phyloP scores from a whole-genome alignment of 2,329 filamentous ascomycete genomes.

The Coniochaeta sp. region DNA sequence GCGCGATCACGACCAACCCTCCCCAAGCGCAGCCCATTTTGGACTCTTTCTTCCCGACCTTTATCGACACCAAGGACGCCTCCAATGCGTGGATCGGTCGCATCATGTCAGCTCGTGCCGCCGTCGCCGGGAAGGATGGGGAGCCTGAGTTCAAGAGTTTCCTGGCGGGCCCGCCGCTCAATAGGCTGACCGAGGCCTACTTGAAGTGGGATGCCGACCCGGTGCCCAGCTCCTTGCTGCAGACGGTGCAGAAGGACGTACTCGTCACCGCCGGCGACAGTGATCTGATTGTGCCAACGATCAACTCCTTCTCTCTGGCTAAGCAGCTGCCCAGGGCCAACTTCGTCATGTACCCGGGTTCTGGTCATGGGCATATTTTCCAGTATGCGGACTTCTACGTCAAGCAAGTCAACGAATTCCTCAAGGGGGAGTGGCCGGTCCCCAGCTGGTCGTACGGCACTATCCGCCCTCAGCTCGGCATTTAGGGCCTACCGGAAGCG shows the following conservation, averaged over 20 bases:
- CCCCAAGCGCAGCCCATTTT: neutral
- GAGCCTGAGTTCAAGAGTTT: conserved; percentile 2
- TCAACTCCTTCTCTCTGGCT: conserved; percentile 4
- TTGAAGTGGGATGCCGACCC: conserved; percentile 5
- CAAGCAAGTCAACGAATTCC: conserved; percentile 2
- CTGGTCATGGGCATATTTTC: conserved; percentile 7
- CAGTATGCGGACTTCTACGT: conserved; percentile 6
- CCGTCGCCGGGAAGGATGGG: neutral
- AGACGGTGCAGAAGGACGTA: conserved; percentile 2
- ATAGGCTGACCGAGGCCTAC: neutral
- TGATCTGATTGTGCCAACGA: conserved; percentile 5
- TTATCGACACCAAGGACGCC: conserved; percentile 1
- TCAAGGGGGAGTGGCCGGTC: conserved; percentile 1
- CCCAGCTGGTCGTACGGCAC: neutral
- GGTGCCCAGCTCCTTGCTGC: conserved; percentile 3
- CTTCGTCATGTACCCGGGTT: conserved; percentile 5
- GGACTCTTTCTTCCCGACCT: conserved; percentile 5
- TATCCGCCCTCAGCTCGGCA: neutral
- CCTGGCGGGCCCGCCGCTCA: neutral
- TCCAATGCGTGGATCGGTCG: conserved; percentile 4
- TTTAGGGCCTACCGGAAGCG: too few species aligned
- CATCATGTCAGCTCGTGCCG: neutral
- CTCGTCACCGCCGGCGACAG: conserved; percentile 7
- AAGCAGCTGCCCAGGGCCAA: conserved; percentile 5
- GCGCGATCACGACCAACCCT: conserved; percentile 1